Evolutionary conservation across 164 flowering plant species (phyloP), one percentile per base, ranked within the genome.

Genomic region (Piper longum): DNA sequence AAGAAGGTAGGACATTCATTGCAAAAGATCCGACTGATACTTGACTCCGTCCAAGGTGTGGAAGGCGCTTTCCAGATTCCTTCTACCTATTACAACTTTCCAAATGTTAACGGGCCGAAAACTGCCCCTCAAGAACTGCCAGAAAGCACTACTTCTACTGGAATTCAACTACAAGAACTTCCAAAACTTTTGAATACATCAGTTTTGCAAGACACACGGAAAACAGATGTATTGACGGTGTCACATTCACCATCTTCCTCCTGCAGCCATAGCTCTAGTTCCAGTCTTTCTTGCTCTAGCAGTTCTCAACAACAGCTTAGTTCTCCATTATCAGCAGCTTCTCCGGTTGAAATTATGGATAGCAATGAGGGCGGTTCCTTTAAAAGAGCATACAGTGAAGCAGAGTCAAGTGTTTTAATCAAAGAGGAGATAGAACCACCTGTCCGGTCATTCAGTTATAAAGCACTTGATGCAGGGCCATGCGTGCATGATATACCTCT

Each of bases 1-100:
- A 87, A 85, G 80, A 89, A 87, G 74, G 97, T 89, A 6, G 87
- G 86, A 5, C 97, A 85, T 73, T 85, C 97, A 43, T 65, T 89
- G 36, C 76, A 68, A 72, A 87, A 85, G 73, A 86, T 89, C 63
- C 88, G 85, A 67, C 79, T 79, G 58, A 90, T 87, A 63, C 85
- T 89, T 17, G 87, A 87, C 73, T 85, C 97, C 36, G 95, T 89
- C 57, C 84, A 83, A 65, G 91, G 92, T 55, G 82, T 82, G 14
- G 77, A 82, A 54, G 86, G 95, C 39, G 58, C 81, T 63, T 73
- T 85, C 55, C 82, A 83, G 61, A 71, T 89, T 17, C 78, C 79
- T 2, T 82, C 95, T 42, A 79, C 84, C 65, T 84, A 89, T 64
- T 63, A 77, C 36, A 83, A 76, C 70, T 89, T 87, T 68, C 90